A percentile compares a stretch with the other conserved stretches of the same genome.
These are phyloP conservation scores for Nicotiana obtusifolia DNA, from an alignment of 257 asterid genomes.

Conservation along the genomic window DNA sequence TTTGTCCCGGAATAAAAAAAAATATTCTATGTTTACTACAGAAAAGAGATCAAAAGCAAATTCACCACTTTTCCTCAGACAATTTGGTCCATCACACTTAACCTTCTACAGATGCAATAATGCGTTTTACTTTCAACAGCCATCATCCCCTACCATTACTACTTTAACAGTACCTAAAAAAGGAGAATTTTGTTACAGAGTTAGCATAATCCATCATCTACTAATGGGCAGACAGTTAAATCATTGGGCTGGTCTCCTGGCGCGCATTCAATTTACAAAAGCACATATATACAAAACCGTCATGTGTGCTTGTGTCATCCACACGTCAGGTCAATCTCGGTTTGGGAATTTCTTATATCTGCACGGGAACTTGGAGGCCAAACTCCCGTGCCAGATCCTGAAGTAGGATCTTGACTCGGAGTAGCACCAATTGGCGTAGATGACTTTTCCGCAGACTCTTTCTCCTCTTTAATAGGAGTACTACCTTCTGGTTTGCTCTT, in stretches of 20 bases:
- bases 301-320: constrained; percentile 51
- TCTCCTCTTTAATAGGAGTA: constrained; percentile 24
- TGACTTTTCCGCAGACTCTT: constrained; percentile 38
- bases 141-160: constrained; percentile 17
- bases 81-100: constrained; percentile 8
- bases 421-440: constrained; percentile 25
- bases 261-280: constrained; percentile 53
- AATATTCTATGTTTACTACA: neutral
- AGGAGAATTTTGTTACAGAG: constrained; percentile 31
- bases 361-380: constrained; percentile 60
- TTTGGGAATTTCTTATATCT: constrained; percentile 49
- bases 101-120: constrained; percentile 17
- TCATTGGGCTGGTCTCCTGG: constrained; percentile 15
- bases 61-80: constrained; percentile 30
- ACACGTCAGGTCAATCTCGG: constrained; percentile 72
- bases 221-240: constrained; percentile 10
- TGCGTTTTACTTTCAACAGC: constrained; percentile 12
- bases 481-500: constrained; percentile 44
- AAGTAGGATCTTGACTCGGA: constrained; percentile 35
- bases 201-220: constrained; percentile 39
- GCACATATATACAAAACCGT: constrained; percentile 46
- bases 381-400: constrained; percentile 31
- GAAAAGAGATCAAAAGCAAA: constrained; percentile 14
- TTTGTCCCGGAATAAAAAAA: neutral
- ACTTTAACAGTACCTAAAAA: constrained; percentile 22